A percentile compares a stretch with the other conserved stretches of the same genome.
phyloP scores from a whole-genome alignment of 2,329 filamentous ascomycete genomes.

The Botrytis hyacinthi region DNA sequence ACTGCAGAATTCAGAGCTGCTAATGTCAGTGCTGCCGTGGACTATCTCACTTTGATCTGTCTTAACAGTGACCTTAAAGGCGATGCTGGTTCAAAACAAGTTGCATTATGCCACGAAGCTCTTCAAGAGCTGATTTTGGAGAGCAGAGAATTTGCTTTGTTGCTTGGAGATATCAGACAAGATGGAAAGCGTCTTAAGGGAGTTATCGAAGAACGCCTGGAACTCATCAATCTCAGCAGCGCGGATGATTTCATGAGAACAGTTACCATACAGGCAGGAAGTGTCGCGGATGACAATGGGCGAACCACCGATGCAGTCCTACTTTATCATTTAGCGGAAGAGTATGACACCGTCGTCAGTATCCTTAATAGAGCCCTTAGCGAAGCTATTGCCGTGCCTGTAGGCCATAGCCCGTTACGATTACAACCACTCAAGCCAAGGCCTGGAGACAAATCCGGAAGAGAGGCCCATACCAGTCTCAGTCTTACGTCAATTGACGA shows the following conservation, averaged over 20 bases:
- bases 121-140: constrained; percentile 94
- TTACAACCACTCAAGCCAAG: constrained; percentile 53
- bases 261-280: constrained; percentile 90
- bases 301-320: constrained; percentile 91
- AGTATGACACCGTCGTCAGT: constrained; percentile 90
- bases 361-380: constrained; percentile 89
- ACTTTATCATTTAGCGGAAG: constrained; percentile 88
- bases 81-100: constrained; percentile 72
- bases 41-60: constrained; percentile 89
- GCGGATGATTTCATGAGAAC: constrained; percentile 83
- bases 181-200: constrained; percentile 85
- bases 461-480: constrained; percentile 43
- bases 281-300: constrained; percentile 90
- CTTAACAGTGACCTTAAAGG: constrained; percentile 81
- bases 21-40: constrained; percentile 82
- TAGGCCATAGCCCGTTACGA: constrained; percentile 76
- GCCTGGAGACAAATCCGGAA: constrained; percentile 21
- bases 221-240: constrained; percentile 75
- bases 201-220: constrained; percentile 80
- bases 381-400: constrained; percentile 81
- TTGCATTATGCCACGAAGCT: constrained; percentile 84
- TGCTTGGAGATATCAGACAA: constrained; percentile 83
- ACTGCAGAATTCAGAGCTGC: constrained; percentile 93
- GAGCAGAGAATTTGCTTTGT: constrained; percentile 89
- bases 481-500: constrained; percentile 68